Evolutionary conservation across 768 basidiomycete species (phyloP).

Genomic region (Mycena sanguinolenta): DNA sequence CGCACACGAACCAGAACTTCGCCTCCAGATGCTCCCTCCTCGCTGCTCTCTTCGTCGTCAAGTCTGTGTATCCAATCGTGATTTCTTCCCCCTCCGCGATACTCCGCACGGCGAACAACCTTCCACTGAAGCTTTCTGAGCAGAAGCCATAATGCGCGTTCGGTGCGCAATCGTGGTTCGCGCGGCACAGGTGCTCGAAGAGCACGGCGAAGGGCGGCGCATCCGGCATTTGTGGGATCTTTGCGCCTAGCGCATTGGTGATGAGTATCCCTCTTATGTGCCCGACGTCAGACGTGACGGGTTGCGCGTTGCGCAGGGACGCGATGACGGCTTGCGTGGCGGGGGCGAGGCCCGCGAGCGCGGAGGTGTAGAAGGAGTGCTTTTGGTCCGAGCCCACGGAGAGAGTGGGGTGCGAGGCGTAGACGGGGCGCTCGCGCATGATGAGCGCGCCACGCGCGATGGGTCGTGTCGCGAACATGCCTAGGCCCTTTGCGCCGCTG

Average conservation of each 20-base stretch:
- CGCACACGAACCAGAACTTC: conserved; percentile 25
- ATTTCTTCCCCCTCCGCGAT: conserved; percentile 35
- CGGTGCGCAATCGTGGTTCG: conserved; percentile 34
- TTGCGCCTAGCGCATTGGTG: conserved; percentile 30
- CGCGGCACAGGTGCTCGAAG: conserved; percentile 29
- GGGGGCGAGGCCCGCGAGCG: conserved; percentile 23
- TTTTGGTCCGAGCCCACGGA: conserved; percentile 11
- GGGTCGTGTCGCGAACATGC: conserved; percentile 33
- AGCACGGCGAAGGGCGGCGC: conserved; percentile 13
- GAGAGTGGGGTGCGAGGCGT: conserved; percentile 17
- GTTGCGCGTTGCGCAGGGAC: conserved; percentile 25
- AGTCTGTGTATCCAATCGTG: conserved; percentile 30
- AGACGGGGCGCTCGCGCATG: conserved; percentile 32
- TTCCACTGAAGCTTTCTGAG: conserved; percentile 19
- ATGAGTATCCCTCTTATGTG: conserved; percentile 21
- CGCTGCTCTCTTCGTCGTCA: conserved; percentile 9
- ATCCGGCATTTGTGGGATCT: neutral
- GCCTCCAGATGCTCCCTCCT: neutral
- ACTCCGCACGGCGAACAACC: conserved; percentile 18
- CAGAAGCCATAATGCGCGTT: conserved; percentile 33
- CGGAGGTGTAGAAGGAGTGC: conserved; percentile 3
- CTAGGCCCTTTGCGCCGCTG: conserved; percentile 22
- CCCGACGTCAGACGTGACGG: neutral
- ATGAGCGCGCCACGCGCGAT: conserved; percentile 33
- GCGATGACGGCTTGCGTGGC: conserved; percentile 23